These are phyloP conservation scores for Herpotrichia juniperi DNA, from an alignment of 2,329 filamentous ascomycete species.

Conservation along the genomic window DNA sequence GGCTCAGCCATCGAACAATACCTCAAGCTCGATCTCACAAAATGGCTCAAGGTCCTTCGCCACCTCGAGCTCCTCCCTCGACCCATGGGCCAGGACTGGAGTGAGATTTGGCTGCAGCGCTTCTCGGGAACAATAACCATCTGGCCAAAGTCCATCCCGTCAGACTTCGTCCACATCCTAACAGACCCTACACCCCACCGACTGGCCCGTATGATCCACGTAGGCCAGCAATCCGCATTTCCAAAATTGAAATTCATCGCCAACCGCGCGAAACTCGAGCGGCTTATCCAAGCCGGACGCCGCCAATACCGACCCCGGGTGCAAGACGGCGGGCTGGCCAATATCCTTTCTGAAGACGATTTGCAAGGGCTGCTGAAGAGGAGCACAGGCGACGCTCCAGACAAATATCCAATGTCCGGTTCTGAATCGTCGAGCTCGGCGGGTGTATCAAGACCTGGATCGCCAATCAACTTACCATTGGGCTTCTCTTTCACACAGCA, in stretches of 20 bases:
- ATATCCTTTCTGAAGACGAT: constrained; percentile 55
- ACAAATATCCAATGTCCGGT: constrained; percentile 27
- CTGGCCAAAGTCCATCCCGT: constrained; percentile 81
- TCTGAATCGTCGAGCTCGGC: constrained; percentile 39
- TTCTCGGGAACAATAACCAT: constrained; percentile 96
- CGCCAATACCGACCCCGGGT: constrained; percentile 44
- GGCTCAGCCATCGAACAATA: constrained; percentile 93
- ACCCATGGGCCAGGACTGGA: constrained; percentile 94
- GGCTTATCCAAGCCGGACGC: constrained; percentile 65
- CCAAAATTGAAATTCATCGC: constrained; percentile 90
- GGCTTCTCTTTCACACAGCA: constrained; percentile 36
- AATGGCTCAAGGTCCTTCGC: constrained; percentile 94
- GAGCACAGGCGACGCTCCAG: constrained; percentile 26
- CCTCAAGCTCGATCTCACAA: constrained; percentile 93
- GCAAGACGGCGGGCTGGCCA: constrained; percentile 41
- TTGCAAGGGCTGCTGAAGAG: constrained; percentile 48
- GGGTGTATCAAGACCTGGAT: constrained; percentile 29
- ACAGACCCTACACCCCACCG: constrained; percentile 78
- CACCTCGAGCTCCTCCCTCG: constrained; percentile 91
- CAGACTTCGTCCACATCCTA: constrained; percentile 86
- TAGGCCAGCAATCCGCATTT: constrained; percentile 87
- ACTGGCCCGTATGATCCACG: constrained; percentile 85
- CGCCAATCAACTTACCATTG: constrained; percentile 32
- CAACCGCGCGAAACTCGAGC: constrained; percentile 85
- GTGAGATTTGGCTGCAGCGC: constrained; percentile 91